These are phyloP conservation scores for Serendipita sp. DNA, from an alignment of 768 basidiomycete genomes.

Conservation along the genomic window DNA sequence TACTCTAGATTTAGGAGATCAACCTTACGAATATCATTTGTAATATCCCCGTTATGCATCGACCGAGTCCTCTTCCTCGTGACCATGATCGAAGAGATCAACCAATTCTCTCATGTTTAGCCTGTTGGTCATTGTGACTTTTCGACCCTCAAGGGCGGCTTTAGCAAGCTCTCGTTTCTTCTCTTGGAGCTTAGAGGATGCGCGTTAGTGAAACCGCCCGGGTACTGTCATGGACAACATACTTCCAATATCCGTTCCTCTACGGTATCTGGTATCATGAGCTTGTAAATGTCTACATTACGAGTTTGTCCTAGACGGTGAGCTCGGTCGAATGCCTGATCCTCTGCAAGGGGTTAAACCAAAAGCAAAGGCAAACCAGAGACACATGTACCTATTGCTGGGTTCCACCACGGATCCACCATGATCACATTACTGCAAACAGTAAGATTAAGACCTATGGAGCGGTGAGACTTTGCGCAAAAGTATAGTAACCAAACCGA, in stretches of 20 bases:
- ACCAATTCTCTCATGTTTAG: slow-evolving; percentile 77
- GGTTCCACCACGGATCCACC: slow-evolving; percentile 92
- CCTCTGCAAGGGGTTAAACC: slow-evolving; percentile 24
- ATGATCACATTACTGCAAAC: slow-evolving; percentile 90
- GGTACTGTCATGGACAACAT: slow-evolving; percentile 8
- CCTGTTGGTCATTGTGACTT: slow-evolving; percentile 60
- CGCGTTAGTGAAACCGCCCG: slow-evolving; percentile 1
- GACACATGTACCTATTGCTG: slow-evolving; percentile 29
- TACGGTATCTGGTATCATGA: slow-evolving; percentile 73
- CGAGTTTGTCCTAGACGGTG: slow-evolving; percentile 82
- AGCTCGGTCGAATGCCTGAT: slow-evolving; percentile 86
- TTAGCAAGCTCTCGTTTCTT: slow-evolving; percentile 71
- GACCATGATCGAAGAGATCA: slow-evolving; percentile 50
- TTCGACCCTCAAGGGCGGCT: slow-evolving; percentile 78
- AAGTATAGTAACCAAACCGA: slow-evolving; percentile 16
- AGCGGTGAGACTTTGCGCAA: slow-evolving; percentile 1
- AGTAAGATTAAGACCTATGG: slow-evolving; percentile 68
- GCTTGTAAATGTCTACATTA: slow-evolving; percentile 76
- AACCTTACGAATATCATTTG: background rate
- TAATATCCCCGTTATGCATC: background rate
- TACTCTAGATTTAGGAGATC: no score
- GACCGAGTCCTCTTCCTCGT: background rate
- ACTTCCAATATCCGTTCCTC: slow-evolving; percentile 75
- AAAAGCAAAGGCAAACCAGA: slow-evolving; percentile 6
- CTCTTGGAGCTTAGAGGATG: slow-evolving; percentile 54